Base-by-base conservation (phyloP, 2,329 filamentous ascomycete species). In the Fusarium burgessii region DNA sequence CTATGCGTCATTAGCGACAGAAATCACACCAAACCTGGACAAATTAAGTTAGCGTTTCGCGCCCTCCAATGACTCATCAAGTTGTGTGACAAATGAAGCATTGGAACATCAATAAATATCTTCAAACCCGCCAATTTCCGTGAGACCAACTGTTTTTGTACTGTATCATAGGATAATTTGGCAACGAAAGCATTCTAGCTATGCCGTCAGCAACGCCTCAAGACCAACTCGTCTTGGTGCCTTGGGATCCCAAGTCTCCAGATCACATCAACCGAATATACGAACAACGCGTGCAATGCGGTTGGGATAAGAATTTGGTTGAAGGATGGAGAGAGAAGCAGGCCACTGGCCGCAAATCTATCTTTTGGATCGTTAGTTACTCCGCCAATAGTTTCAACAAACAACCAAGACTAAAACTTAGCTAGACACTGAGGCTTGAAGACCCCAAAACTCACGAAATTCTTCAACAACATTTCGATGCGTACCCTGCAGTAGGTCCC, bases 331-430 rank as follows among this genome's bases (percentile, higher is more conserved):
- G 36, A 18, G 23, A 47, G 8, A 67, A 68, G 18, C 74, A 77
- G 18, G 51, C 29, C 4, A 40, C 29, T 6, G 74, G 75, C 1
- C 41, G 27, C 3, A 77, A 77, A 20, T 77, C 72, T 6, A 68
- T 77, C 4, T 77, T 70, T n/a, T 77, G 75, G 75, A 77, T 77
- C 15, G 74, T 74, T 33, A 38, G 70, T 58, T 15, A 25, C 9
- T 18, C 3, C 2, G 23, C 2, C 1, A 8, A 12, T 5, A 2
- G n/a, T 7, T 13, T 23, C 10, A 5, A 8, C 10, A 11, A 23
- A 18, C 7, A 11, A 27, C 8, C 1, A 3, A 20, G 2, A n/a
- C 54, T 71, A 23, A 62, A 15, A 36, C 15, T 23, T 29, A 17
- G 4, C 17, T 33, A 76, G 74, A 68, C 69, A 1, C 40, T 74